Conservation (phyloP, 78 protist species). For the Andalucia godoyi region DNA sequence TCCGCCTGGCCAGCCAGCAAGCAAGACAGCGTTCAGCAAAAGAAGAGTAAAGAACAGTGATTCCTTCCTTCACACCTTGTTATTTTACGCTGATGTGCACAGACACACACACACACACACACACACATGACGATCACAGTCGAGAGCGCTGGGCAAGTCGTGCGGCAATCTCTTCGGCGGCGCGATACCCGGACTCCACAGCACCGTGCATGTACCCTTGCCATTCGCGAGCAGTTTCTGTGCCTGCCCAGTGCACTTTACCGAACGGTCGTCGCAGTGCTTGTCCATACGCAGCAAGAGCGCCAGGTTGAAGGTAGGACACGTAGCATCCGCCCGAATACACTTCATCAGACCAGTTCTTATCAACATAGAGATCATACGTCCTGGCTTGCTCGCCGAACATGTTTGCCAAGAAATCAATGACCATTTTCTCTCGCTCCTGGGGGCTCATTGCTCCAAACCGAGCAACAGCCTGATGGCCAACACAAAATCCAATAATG, state of each 20-base stretch:
- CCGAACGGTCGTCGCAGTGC: constrained; percentile 32
- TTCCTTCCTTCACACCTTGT: neutral
- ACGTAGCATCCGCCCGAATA: neutral
- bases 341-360: neutral
- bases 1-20: too few relatives aligned
- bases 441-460: neutral
- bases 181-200: constrained; percentile 6
- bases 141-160: neutral
- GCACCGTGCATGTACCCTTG: constrained; percentile 34
- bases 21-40: too few relatives aligned
- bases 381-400: neutral
- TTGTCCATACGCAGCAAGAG: neutral
- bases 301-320: neutral
- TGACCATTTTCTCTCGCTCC: neutral
- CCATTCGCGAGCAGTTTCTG: constrained; percentile 52
- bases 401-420: neutral
- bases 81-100: neutral
- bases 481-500: neutral
- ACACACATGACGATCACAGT: neutral
- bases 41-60: too few relatives aligned
- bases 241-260: constrained; percentile 49
- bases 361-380: neutral
- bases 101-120: neutral
- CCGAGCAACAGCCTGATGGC: neutral
- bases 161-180: constrained; percentile 2